Evolutionary conservation across 2,329 filamentous ascomycete genomes (phyloP), one percentile per base, ranked within the genome.

Genomic region (Monosporascus sp.): DNA sequence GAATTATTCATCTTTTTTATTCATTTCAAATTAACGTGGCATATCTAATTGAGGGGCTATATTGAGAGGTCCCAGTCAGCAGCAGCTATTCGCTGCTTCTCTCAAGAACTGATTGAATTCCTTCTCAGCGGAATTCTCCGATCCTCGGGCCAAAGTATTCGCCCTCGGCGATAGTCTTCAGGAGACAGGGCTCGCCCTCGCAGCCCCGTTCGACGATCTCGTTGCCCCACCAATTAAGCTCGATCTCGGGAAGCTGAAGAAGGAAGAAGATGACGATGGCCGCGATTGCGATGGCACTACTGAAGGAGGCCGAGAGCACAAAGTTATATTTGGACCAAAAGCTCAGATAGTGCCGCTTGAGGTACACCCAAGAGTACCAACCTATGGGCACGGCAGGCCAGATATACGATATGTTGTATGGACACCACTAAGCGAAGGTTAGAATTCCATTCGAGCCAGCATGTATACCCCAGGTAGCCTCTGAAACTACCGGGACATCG

Each of bases 181-280:
- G 63, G 11, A 66, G 66, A 55, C 75, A 78, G 3, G 72, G 66
- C 17, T 64, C 59, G 52, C 68, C 71, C 59, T 78, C 76, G 41
- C 75, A 76, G 31, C 75, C 76, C 50, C 69, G 57, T 17, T 69
- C 66, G 4, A 71, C 66, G 7, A 74, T 67, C 19, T 59, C 65
- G 59, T 80, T 80, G 36, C 77, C 77, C 77, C 77, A 80, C 77
- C 77, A 80, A 20, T 58, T 44, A 7, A 64, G 45, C 34, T 58
- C 45, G 50, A 61, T 40, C 50, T 61, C 55, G 11, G 54, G 50
- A 57, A 60, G 62, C 36, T 64, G 62, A 19, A 65, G 51, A n/a
- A 55, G 47, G 54, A 65, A 65, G 54, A 65, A 65, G 38, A 65
- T 64, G 50, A 64, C 55, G 50, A 64, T 63, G 40, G 56, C 61